Percentiles rank a stretch among this genome's conserved stretches.
These are phyloP conservation scores for Tulasnella sp. DNA, from an alignment of 768 basidiomycete species.

Conservation along the genomic window DNA sequence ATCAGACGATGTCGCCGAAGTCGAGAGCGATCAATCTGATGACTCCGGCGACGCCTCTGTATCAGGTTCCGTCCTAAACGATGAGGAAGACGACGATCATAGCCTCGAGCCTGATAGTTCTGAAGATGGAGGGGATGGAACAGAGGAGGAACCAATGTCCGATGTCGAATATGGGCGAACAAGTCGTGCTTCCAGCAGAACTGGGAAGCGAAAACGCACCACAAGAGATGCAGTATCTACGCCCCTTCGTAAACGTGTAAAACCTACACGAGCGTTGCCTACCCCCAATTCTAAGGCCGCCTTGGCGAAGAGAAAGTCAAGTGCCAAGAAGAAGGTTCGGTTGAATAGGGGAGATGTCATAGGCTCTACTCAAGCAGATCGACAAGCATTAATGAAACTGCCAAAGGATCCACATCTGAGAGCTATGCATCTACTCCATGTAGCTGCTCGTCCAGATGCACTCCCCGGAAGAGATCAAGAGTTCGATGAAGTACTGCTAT, in stretches of 20 bases:
- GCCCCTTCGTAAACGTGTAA: slow-evolving; percentile 13
- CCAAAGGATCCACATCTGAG: slow-evolving; percentile 71
- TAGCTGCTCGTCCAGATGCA: slow-evolving; percentile 79
- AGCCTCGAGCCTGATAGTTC: too few relatives aligned
- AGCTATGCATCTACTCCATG: slow-evolving; percentile 84
- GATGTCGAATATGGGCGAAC: neutral
- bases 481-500: slow-evolving; percentile 57
- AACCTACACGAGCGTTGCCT: slow-evolving; percentile 37
- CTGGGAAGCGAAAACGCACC: neutral
- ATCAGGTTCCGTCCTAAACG: too few relatives aligned
- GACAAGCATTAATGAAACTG: slow-evolving; percentile 33
- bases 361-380: slow-evolving; percentile 23
- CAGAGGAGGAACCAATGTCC: neutral
- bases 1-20: neutral
- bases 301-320: slow-evolving; percentile 36
- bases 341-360: slow-evolving; percentile 20
- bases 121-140: neutral
- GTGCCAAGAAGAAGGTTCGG: slow-evolving; percentile 14
- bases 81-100: too few relatives aligned
- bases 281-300: slow-evolving; percentile 69
- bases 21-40: neutral
- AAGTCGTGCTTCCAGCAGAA: neutral
- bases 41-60: too few relatives aligned
- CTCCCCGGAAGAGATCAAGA: slow-evolving; percentile 84
- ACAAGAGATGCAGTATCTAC: neutral